phyloP scores from a whole-genome alignment of 768 basidiomycete species.

The Cystofilobasidium bisporidii region DNA sequence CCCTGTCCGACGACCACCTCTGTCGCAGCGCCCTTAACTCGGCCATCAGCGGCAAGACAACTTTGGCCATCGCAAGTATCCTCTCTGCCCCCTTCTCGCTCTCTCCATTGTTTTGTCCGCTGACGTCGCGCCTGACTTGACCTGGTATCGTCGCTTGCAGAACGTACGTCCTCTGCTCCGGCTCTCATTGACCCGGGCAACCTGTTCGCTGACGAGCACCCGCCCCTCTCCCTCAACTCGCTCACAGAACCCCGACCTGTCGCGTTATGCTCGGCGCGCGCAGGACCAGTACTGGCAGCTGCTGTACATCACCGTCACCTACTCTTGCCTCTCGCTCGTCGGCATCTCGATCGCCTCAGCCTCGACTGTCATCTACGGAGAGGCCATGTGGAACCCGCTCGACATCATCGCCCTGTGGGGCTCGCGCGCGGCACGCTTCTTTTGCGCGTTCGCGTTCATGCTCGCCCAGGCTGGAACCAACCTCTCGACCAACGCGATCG shows the following conservation, averaged over 20 bases:
- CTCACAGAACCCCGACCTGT: constrained; percentile 5
- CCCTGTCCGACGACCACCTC: background rate
- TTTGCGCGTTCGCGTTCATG: background rate
- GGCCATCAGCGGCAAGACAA: constrained; percentile 5
- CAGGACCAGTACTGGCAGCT: constrained; percentile 12
- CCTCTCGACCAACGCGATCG: constrained; percentile 17
- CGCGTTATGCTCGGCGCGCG: constrained; percentile 5
- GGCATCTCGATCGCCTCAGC: constrained; percentile 11
- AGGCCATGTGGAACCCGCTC: constrained; percentile 6
- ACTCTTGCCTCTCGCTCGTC: constrained; percentile 9
- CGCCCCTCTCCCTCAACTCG: too few relatives aligned
- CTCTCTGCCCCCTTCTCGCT: too few relatives aligned
- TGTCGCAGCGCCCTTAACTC: background rate
- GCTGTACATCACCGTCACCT: constrained; percentile 4
- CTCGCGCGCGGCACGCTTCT: constrained; percentile 1
- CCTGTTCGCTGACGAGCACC: too few relatives aligned
- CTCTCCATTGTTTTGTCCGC: too few relatives aligned
- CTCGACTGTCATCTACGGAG: constrained; percentile 15
- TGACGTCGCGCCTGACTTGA: too few relatives aligned
- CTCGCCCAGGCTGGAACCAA: constrained; percentile 15
- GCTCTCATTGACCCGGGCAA: too few relatives aligned
- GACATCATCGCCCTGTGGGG: constrained; percentile 15
- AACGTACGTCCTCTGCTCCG: background rate
- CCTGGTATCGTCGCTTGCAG: too few relatives aligned
- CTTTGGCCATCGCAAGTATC: constrained; percentile 10